A percentile compares a stretch with the other conserved stretches of the same genome.
Evolutionary conservation across 345 rosid species (phyloP).

Genomic region (Luvunga scandens): DNA sequence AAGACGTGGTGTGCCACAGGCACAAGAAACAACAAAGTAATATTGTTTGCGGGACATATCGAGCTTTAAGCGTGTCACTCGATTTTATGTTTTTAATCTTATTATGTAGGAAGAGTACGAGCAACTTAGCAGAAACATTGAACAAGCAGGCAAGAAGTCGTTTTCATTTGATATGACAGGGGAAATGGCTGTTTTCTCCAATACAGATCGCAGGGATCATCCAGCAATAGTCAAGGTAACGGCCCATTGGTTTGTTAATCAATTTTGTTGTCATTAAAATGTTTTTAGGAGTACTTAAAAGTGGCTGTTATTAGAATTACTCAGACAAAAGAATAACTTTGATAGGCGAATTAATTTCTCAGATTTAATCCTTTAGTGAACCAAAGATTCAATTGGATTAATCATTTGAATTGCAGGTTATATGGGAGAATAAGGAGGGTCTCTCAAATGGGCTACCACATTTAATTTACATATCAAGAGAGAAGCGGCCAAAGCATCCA

Average conservation of each 20-base stretch:
- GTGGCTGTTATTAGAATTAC: neutral
- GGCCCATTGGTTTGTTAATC: no score
- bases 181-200: constrained; percentile 43
- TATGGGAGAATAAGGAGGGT: constrained; percentile 46
- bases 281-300: no score
- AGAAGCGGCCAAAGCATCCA: constrained; percentile 46
- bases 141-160: constrained; percentile 27
- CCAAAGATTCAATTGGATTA: neutral
- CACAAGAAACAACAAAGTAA: no score
- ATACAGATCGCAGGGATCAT: constrained; percentile 40
- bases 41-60: neutral
- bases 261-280: no score
- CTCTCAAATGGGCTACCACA: constrained; percentile 43
- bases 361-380: neutral
- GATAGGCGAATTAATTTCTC: no score
- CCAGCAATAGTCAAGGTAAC: constrained; percentile 57
- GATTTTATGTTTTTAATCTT: neutral
- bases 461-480: constrained; percentile 62
- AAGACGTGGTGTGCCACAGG: neutral
- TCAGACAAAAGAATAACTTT: no score
- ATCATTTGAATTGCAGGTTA: constrained; percentile 28
- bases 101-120: constrained; percentile 46
- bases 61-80: neutral
- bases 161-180: constrained; percentile 19
- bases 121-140: constrained; percentile 38